Evolutionary conservation across 345 rosid genomes (phyloP), one percentile per base, ranked within the genome.

Genomic region (Rhizophora mangle): DNA sequence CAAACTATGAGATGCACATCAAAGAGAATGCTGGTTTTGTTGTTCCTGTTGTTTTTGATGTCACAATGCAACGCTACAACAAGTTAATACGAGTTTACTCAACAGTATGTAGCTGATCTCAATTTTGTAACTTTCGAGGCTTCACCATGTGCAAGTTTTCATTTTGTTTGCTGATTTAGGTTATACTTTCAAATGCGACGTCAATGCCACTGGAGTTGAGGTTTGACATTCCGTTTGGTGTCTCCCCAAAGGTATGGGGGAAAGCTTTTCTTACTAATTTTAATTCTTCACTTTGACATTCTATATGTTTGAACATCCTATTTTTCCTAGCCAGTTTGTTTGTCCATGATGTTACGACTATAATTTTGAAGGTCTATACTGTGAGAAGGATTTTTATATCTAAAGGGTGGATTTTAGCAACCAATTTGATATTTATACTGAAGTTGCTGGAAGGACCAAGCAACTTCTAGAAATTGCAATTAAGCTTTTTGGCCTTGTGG

Each of bases 181-280:
- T 93, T 62, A 81, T 89, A 74, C 71, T 93, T 71, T 77, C 82
- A 43, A 93, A 93, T 84, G 83, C 85, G 63, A 91, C 96, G 62
- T 83, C 91, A 64, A 70, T 86, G 78, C 94, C 97, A 32, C 59
- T 91, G 83, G 97, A 93, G 82, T 78, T 93, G 69, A 89, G 97
- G 75, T 93, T 93, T 76, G 98, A 93, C 69, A 93, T 91, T 82
- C 98, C 98, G 62, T 86, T 93, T 81, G 96, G 98, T 63, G 71
- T 93, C 64, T 85, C 98, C 62, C 97, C 98, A 7, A 93, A 91
- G 97, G 97, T 93, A 79, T 43, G 62, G 8, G 69, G 60, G 60
- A 56, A 22, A 21, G 18, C 60, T 56, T 56, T 24, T 27, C 60
- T 56, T 56, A 10, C 11, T 21, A 22, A 24, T 21, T 56, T 56